Evolutionary conservation across 176 grass and related monocot genomes (phyloP).

Genomic region (Musa schizocarpa): DNA sequence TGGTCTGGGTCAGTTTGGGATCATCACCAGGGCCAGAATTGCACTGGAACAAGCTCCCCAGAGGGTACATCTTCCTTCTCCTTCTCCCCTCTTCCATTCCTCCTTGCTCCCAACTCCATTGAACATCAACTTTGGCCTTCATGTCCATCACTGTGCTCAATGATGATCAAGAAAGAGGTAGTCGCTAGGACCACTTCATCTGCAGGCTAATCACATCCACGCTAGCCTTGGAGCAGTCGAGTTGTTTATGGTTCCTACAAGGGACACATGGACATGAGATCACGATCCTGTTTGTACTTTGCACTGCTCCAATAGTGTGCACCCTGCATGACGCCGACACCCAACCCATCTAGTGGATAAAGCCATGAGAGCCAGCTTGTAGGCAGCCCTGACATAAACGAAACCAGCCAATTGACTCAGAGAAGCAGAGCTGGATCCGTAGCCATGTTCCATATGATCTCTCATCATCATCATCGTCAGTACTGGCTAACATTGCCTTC

Average conservation of each 20-base stretch:
- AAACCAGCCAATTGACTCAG: too few species aligned
- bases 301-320: background rate
- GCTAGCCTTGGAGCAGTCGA: constrained; percentile 58
- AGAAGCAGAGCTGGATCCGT: too few species aligned
- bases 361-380: constrained; percentile 20
- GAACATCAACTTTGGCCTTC: too few species aligned
- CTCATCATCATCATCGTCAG: too few species aligned
- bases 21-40: constrained; percentile 86
- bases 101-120: too few species aligned
- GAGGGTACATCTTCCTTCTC: constrained; percentile 28
- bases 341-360: background rate
- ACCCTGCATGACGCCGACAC: background rate
- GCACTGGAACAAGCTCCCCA: constrained; percentile 82
- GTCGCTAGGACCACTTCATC: background rate
- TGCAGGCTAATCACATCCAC: constrained; percentile 57
- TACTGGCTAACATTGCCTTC: too few species aligned
- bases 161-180: background rate
- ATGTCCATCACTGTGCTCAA: constrained; percentile 16
- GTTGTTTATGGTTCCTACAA: constrained; percentile 12
- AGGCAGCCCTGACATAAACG: too few species aligned
- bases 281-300: constrained; percentile 10
- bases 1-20: constrained; percentile 82
- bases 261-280: constrained; percentile 1
- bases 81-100: constrained; percentile 6
- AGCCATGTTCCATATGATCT: constrained; percentile 14